phyloP scores from a whole-genome alignment of 129 eudicot species.

The Smallanthus sonchifolius region DNA sequence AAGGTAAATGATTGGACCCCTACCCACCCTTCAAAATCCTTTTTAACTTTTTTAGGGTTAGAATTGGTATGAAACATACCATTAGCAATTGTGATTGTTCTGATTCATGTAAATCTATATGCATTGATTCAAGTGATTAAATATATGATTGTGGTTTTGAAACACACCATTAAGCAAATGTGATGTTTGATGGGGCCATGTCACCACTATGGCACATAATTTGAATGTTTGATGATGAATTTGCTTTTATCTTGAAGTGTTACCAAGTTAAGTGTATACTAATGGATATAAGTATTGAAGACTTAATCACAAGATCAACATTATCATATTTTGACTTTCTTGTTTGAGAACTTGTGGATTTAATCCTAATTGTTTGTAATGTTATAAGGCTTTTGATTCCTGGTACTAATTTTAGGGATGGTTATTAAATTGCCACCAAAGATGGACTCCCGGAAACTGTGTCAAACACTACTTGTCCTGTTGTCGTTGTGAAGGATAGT shows the following conservation, averaged over 20 bases:
- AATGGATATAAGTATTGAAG: conserved; percentile 1
- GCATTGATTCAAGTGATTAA: conserved; percentile 22
- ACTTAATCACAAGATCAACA: no score
- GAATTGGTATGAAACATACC: conserved; percentile 8
- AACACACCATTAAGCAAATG: conserved; percentile 11
- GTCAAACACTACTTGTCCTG: no score
- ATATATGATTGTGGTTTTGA: conserved; percentile 24
- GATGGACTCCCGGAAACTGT: no score
- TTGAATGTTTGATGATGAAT: conserved; percentile 25
- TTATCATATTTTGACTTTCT: no score
- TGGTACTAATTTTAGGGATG: no score
- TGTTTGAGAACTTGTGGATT: no score
- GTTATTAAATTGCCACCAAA: no score
- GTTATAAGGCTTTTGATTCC: no score
- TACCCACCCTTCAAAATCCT: conserved; percentile 32
- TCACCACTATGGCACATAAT: conserved; percentile 30
- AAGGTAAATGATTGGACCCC: conserved; percentile 37
- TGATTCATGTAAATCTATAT: background rate
- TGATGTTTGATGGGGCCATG: conserved; percentile 27
- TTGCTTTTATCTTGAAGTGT: conserved; percentile 32
- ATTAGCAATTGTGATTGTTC: background rate
- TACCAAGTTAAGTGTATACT: conserved; percentile 33
- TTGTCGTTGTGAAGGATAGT: no score
- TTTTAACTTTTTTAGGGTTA: conserved; percentile 23
- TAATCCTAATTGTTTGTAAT: no score